Base-by-base conservation (phyloP, 768 basidiomycete species). In the Suillus americanus region DNA sequence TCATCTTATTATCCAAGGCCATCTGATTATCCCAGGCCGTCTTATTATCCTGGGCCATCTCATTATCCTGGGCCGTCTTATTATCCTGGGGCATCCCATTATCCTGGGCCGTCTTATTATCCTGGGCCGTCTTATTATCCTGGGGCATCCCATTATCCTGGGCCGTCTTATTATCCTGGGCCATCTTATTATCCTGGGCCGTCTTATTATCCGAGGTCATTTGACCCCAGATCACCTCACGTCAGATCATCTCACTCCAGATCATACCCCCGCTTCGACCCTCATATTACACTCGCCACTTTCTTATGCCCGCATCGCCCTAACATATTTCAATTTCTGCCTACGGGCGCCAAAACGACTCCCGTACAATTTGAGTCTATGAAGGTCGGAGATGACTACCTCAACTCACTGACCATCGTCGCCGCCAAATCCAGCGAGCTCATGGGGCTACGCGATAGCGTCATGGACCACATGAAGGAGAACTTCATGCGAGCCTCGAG, bases 221-320 rank as follows among this genome's bases (percentile, higher is more conserved):
- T 3, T 9, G 7, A 45, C 45, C 45, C 10, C 10, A n/a, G n/a
- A 46, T 3, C 23, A 25, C 23, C 6, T 14, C 13, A 18, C 28
- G 1, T 7, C 23, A 16, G 48, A 50, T 23, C 12, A 25, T 5
- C 0, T 51, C 16, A 5, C 51, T 41, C 57, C 12, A 41, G 57
- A 59, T 59, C 57, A 59, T 59, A 41, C 57, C 57, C 57, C 25
- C 38, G 25, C 57, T 59, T 59, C 40, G 40, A 59, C 5, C 28
- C 57, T 13, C 57, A 59, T 13, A 20, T 59, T 4, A 59, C 57
- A 3, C 57, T 59, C 28, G 57, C 28, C 25, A 59, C 57, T 20
- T 59, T 59, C 40, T 41, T 5, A 10, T 28, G 25, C 28, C 37
- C 57, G 10, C 18, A 54, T 37, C 30, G 33, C 25, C 57, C 57